A percentile compares a stretch with the other conserved stretches of the same genome.
These are phyloP conservation scores for Fraxinus pennsylvanica DNA, from an alignment of 257 asterid species.

Conservation along the genomic window DNA sequence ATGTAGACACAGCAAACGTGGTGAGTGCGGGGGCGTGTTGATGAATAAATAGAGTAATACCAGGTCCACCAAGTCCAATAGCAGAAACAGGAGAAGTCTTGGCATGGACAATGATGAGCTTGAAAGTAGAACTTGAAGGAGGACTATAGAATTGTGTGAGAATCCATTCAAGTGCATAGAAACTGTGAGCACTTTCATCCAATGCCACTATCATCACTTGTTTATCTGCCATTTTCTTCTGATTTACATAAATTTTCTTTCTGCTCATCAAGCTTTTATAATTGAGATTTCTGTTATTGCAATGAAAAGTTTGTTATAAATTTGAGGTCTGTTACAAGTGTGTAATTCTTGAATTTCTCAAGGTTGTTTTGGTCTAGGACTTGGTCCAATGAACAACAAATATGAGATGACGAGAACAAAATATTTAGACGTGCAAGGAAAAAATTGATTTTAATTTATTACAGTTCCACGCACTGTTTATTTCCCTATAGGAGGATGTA, in stretches of 20 bases:
- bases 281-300: background rate
- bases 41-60: slow-evolving; percentile 11
- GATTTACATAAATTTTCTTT: background rate
- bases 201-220: slow-evolving; percentile 41
- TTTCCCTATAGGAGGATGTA: background rate
- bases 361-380: background rate
- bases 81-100: slow-evolving; percentile 31
- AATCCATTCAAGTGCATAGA: slow-evolving; percentile 45
- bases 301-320: background rate
- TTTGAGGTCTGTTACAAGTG: background rate
- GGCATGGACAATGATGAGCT: slow-evolving; percentile 38
- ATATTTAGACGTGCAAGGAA: too few relatives aligned
- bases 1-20: too few relatives aligned
- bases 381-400: background rate
- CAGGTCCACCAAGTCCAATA: slow-evolving; percentile 39
- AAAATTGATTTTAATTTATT: too few relatives aligned
- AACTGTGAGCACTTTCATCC: slow-evolving; percentile 46
- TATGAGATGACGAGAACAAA: too few relatives aligned
- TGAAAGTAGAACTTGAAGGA: slow-evolving; percentile 24
- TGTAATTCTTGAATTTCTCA: background rate
- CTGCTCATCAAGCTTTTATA: background rate
- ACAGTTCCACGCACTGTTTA: background rate
- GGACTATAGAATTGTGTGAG: slow-evolving; percentile 32
- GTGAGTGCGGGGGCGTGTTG: too few relatives aligned
- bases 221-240: slow-evolving; percentile 24